Evolutionary conservation across 1,139 yeast genomes (phyloP).

Genomic region (Yamadazyma siamensis): DNA sequence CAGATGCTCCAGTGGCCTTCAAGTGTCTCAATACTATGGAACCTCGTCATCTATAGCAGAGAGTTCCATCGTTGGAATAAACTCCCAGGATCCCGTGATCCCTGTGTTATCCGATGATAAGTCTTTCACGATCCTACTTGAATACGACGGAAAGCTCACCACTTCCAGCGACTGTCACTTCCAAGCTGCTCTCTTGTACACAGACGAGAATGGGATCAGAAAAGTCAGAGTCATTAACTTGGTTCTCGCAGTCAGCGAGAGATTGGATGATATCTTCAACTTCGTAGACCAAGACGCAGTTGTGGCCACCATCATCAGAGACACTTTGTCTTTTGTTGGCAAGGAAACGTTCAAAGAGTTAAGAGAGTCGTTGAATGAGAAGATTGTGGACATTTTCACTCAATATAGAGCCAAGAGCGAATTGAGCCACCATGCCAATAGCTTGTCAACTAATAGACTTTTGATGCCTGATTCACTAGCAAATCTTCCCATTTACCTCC

Average conservation of each 20-base stretch:
- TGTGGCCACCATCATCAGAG: constrained; percentile 68
- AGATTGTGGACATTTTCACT: constrained; percentile 70
- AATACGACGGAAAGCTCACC: constrained; percentile 74
- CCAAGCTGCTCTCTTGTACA: constrained; percentile 86
- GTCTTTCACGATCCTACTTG: constrained; percentile 66
- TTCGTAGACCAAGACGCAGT: constrained; percentile 85
- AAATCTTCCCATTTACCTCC: constrained; percentile 64
- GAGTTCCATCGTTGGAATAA: constrained; percentile 29
- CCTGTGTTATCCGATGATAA: constrained; percentile 68
- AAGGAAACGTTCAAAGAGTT: constrained; percentile 59
- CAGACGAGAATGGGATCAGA: constrained; percentile 71
- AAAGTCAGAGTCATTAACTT: constrained; percentile 82
- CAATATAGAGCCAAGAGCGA: constrained; percentile 64
- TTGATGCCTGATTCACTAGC: constrained; percentile 80
- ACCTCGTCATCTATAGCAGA: constrained; percentile 30
- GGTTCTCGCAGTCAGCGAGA: constrained; percentile 77
- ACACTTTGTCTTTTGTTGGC: constrained; percentile 60
- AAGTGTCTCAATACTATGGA: constrained; percentile 77
- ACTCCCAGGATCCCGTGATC: constrained; percentile 60
- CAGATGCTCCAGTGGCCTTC: constrained; percentile 87
- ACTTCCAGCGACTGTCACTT: constrained; percentile 79
- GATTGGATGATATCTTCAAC: constrained; percentile 69
- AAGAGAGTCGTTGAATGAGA: constrained; percentile 59
- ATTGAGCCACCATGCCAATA: constrained; percentile 45
- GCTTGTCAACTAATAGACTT: constrained; percentile 59